Evolutionary conservation across 495 filamentous ascomycete genomes (phyloP).

Genomic region (Hyaloscypha bicolor): DNA sequence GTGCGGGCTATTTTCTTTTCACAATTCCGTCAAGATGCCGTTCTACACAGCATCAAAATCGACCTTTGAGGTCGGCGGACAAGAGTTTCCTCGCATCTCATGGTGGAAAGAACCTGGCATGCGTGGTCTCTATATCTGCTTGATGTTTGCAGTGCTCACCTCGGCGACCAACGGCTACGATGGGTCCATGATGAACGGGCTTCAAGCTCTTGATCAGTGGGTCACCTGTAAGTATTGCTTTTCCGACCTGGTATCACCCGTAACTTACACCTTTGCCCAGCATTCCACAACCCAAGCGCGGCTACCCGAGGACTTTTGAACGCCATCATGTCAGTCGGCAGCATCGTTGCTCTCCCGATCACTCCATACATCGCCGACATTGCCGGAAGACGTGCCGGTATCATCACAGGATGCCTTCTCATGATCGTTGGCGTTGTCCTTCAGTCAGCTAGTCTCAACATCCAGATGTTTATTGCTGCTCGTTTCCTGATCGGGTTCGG

Average conservation of each 20-base stretch:
- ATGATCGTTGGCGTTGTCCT: slow-evolving; percentile 54
- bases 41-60: slow-evolving; percentile 25
- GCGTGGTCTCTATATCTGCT: slow-evolving; percentile 38
- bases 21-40: not conserved
- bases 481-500: slow-evolving; percentile 52
- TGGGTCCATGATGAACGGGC: slow-evolving; percentile 40
- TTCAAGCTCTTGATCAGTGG: slow-evolving; percentile 39
- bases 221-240: slow-evolving; percentile 30
- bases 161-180: slow-evolving; percentile 38
- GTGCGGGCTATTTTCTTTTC: not conserved
- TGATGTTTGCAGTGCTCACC: slow-evolving; percentile 36
- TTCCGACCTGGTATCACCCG: not conserved
- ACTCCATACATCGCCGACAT: slow-evolving; percentile 49
- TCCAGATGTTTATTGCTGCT: slow-evolving; percentile 46
- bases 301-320: slow-evolving; percentile 37
- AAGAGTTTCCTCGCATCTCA: slow-evolving; percentile 31
- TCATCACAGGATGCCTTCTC: slow-evolving; percentile 55
- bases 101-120: slow-evolving; percentile 44
- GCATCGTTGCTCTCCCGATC: slow-evolving; percentile 51
- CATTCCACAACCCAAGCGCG: slow-evolving; percentile 35
- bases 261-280: slow-evolving; percentile 15
- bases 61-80: slow-evolving; percentile 30
- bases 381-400: slow-evolving; percentile 50
- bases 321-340: slow-evolving; percentile 43
- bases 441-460: slow-evolving; percentile 47